These are phyloP conservation scores for Leersia perrieri DNA, from an alignment of 176 grass and related monocot genomes.

Conservation along the genomic window DNA sequence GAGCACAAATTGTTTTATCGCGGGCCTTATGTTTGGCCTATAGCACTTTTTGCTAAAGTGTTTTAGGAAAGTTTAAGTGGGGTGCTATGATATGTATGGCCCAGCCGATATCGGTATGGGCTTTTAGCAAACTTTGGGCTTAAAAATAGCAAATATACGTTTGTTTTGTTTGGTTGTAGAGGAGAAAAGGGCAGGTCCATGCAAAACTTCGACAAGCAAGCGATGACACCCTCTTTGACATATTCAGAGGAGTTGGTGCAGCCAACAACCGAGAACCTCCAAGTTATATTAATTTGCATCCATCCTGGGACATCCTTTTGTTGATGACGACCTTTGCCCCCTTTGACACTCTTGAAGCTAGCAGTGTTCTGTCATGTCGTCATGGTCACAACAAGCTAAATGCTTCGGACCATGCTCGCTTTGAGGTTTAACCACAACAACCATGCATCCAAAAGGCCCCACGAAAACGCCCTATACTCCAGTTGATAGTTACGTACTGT, in stretches of 20 bases:
- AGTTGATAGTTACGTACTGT: constrained; percentile 42
- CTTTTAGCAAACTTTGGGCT: not conserved
- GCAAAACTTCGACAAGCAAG: constrained; percentile 34
- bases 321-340: constrained; percentile 46
- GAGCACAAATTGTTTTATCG: not conserved
- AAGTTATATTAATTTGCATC: constrained; percentile 28
- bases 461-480: constrained; percentile 10
- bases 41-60: not conserved
- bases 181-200: constrained; percentile 28
- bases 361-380: constrained; percentile 18
- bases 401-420: constrained; percentile 31
- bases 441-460: constrained; percentile 25
- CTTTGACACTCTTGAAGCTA: constrained; percentile 32
- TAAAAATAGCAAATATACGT: not conserved
- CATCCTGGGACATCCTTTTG: constrained; percentile 30
- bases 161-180: not conserved
- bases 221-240: constrained; percentile 49
- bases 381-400: constrained; percentile 41
- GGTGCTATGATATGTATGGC: not conserved
- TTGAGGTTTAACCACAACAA: constrained; percentile 45
- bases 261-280: constrained; percentile 57
- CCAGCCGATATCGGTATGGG: not conserved
- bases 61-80: not conserved
- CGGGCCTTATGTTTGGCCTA: not conserved
- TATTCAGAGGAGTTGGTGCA: constrained; percentile 51